Conservation (phyloP, 1,284 basidiomycete species). For the Ceratobasidium sp. region DNA sequence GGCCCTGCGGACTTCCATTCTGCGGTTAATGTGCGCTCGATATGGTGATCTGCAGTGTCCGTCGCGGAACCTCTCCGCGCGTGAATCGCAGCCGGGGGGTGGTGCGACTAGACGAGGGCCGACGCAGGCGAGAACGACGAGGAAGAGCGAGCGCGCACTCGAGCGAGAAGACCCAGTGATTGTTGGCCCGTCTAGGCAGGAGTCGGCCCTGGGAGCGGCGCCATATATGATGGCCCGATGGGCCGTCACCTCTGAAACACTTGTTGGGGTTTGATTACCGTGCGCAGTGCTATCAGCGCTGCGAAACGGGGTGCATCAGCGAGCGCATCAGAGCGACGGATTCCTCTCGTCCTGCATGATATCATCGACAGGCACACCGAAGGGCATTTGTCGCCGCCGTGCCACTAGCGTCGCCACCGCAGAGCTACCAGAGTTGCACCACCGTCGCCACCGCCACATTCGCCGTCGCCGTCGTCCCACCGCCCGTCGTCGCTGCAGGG, state of each 20-base stretch:
- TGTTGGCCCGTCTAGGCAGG: constrained; percentile 16
- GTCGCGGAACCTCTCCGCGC: no score
- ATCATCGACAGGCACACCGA: constrained; percentile 17
- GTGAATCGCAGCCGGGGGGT: not conserved
- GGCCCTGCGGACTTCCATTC: constrained; percentile 28
- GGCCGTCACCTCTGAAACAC: constrained; percentile 23
- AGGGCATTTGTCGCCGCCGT: constrained; percentile 4
- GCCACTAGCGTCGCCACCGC: not conserved
- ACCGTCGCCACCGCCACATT: not conserved
- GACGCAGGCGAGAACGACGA: not conserved
- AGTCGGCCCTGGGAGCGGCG: constrained; percentile 11
- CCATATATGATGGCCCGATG: constrained; percentile 4
- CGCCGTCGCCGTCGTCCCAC: not conserved
- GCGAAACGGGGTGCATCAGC: constrained; percentile 17
- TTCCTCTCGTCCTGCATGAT: not conserved
- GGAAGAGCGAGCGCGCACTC: not conserved
- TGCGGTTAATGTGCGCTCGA: constrained; percentile 35
- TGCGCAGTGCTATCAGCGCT: constrained; percentile 1
- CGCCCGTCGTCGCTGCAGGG: no score
- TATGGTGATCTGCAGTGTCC: constrained; percentile 21
- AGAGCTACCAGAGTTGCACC: not conserved
- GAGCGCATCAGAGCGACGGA: not conserved
- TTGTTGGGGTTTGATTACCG: constrained; percentile 32
- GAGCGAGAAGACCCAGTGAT: not conserved
- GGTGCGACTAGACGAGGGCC: not conserved